These are phyloP conservation scores for Hexamita inflata DNA, from an alignment of 208 protist genomes.

Conservation along the genomic window DNA sequence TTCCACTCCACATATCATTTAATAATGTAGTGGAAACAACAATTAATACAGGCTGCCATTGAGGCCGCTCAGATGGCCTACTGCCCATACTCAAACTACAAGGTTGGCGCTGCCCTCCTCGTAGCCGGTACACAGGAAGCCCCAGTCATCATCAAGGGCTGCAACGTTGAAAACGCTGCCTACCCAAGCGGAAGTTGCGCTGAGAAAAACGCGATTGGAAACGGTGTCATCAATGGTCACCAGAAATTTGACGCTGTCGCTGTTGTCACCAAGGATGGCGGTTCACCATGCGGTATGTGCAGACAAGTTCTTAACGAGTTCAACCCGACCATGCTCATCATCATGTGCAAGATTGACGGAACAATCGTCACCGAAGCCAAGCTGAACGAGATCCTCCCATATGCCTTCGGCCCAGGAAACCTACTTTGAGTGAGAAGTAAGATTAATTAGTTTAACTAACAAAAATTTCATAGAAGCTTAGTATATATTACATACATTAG, in stretches of 20 bases:
- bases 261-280: conserved; percentile 35
- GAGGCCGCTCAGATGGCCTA: conserved; percentile 40
- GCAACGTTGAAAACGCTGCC: conserved; percentile 57
- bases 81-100: conserved; percentile 52
- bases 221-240: conserved; percentile 45
- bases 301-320: conserved; percentile 33
- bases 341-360: conserved; percentile 14
- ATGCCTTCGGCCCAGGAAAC: conserved; percentile 29
- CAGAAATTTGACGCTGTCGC: conserved; percentile 41
- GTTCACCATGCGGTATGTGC: conserved; percentile 27
- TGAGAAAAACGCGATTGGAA: conserved; percentile 49
- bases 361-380: neutral
- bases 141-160: conserved; percentile 44
- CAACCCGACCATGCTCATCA: conserved; percentile 17
- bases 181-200: conserved; percentile 57
- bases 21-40: no score
- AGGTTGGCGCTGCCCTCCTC: conserved; percentile 51
- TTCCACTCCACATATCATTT: no score
- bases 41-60: conserved; percentile 33
- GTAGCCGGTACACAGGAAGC: neutral
- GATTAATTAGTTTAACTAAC: no score
- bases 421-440: no score
- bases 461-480: no score
- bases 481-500: no score
- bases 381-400: conserved; percentile 21